Percentiles rank a stretch among this genome's conserved stretches.
Evolutionary conservation across 1,284 basidiomycete species (phyloP).

Genomic region (Rhodotorula sp.): DNA sequence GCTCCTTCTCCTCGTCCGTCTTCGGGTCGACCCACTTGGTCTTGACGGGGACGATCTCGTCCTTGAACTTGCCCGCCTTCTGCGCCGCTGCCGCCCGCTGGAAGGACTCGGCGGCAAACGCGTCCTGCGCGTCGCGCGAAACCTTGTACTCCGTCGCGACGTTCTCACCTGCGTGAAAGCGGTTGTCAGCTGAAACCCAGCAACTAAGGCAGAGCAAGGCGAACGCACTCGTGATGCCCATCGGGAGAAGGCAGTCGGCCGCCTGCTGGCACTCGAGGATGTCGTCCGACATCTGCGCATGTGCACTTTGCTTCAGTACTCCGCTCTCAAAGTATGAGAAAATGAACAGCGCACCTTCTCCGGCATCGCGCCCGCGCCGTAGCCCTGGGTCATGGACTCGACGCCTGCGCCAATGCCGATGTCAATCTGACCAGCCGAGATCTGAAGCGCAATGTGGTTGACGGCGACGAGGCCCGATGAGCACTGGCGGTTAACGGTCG

Average conservation of each 20-base stretch:
- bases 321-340: neutral
- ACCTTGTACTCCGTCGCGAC: slow-evolving; percentile 79
- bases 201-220: neutral
- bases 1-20: slow-evolving; percentile 74
- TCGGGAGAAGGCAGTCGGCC: slow-evolving; percentile 85
- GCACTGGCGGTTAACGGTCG: slow-evolving; percentile 93
- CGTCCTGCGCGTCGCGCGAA: slow-evolving; percentile 74
- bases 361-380: slow-evolving; percentile 64
- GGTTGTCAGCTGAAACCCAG: neutral
- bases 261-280: slow-evolving; percentile 78
- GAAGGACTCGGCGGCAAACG: slow-evolving; percentile 79
- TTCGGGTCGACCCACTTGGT: slow-evolving; percentile 78
- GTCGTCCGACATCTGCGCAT: slow-evolving; percentile 68
- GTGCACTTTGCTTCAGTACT: neutral
- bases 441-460: slow-evolving; percentile 88
- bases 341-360: slow-evolving; percentile 53
- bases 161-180: slow-evolving; percentile 86
- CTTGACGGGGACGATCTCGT: slow-evolving; percentile 78
- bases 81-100: slow-evolving; percentile 84
- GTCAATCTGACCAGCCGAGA: slow-evolving; percentile 56
- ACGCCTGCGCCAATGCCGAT: slow-evolving; percentile 79
- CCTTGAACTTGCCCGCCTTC: slow-evolving; percentile 85
- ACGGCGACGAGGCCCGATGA: slow-evolving; percentile 88
- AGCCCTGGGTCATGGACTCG: slow-evolving; percentile 79
- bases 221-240: slow-evolving; percentile 41